phyloP scores from a whole-genome alignment of 2,329 filamentous ascomycete species.

The Capronia americana region DNA sequence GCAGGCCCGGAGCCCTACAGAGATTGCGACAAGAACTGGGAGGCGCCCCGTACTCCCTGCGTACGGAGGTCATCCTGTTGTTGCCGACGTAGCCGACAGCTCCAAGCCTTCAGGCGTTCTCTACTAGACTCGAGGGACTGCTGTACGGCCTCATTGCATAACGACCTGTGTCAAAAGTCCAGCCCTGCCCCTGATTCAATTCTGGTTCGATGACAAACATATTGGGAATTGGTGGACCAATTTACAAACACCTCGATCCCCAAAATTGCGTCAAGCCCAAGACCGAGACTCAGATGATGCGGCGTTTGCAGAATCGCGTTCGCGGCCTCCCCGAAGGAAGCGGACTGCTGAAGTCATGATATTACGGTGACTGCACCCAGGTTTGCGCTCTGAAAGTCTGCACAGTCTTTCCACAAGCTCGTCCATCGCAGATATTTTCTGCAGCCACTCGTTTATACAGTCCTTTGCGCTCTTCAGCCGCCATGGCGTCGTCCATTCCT shows the following conservation, averaged over 20 bases:
- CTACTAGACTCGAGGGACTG: not conserved
- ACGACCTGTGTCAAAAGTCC: not conserved
- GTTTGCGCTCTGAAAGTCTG: not conserved
- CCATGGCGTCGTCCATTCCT: conserved; percentile 11
- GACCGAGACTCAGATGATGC: conserved; percentile 21
- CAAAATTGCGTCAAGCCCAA: conserved; percentile 13
- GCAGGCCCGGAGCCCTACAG: not conserved
- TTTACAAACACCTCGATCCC: not conserved
- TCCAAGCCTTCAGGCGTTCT: not conserved
- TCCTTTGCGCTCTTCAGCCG: conserved; percentile 24
- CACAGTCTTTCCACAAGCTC: conserved; percentile 12
- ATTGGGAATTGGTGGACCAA: conserved; percentile 1
- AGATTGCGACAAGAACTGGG: not conserved
- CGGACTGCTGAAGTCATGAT: conserved; percentile 6
- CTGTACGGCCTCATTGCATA: not conserved
- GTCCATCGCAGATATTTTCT: conserved; percentile 3
- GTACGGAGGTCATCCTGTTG: not conserved
- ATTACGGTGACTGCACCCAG: not conserved
- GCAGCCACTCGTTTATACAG: conserved; percentile 16
- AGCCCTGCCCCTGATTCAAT: conserved; percentile 17
- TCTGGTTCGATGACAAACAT: not conserved
- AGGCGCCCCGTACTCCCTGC: not conserved
- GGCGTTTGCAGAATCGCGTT: not conserved
- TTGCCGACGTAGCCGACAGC: not conserved
- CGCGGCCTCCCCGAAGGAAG: not conserved